Evolutionary conservation across 495 filamentous ascomycete genomes (phyloP).

Genomic region (Hypoxylon subgilvum): DNA sequence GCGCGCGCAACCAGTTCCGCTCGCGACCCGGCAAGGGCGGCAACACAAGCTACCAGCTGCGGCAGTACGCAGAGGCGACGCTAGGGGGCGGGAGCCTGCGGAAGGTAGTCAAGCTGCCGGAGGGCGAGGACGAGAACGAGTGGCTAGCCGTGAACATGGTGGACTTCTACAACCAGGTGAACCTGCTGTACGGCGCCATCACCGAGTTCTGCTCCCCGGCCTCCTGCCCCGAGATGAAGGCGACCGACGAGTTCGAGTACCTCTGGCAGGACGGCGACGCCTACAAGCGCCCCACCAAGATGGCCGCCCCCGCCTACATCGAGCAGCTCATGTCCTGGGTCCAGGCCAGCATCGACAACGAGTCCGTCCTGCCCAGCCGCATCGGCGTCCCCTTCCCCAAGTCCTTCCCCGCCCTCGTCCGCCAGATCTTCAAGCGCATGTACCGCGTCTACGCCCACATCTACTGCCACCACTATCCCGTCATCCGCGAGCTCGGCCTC

Average conservation of each 20-base stretch:
- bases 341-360: conserved; percentile 93
- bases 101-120: conserved; percentile 94
- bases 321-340: conserved; percentile 98
- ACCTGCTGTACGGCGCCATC: conserved; percentile 96
- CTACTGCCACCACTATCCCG: conserved; percentile 99
- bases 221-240: conserved; percentile 98
- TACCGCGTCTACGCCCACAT: conserved; percentile 99
- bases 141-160: conserved; percentile 99
- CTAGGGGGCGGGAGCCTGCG: conserved; percentile 91
- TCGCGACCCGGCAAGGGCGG: conserved; percentile 85
- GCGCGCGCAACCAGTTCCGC: conserved; percentile 88
- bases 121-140: conserved; percentile 95
- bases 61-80: conserved; percentile 97
- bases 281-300: conserved; percentile 95
- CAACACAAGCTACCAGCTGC: conserved; percentile 91
- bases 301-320: conserved; percentile 96
- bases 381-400: conserved; percentile 97
- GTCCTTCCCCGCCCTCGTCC: conserved; percentile 81
- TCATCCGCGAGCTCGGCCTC: conserved; percentile 90
- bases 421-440: conserved; percentile 96
- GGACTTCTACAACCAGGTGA: conserved; percentile 99
- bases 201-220: conserved; percentile 98
- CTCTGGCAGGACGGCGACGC: conserved; percentile 95
- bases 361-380: conserved; percentile 88
- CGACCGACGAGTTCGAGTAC: conserved; percentile 99